A percentile compares a stretch with the other conserved stretches of the same genome.
phyloP scores from a whole-genome alignment of 208 protist genomes.

The Trichomonas gallinae region DNA sequence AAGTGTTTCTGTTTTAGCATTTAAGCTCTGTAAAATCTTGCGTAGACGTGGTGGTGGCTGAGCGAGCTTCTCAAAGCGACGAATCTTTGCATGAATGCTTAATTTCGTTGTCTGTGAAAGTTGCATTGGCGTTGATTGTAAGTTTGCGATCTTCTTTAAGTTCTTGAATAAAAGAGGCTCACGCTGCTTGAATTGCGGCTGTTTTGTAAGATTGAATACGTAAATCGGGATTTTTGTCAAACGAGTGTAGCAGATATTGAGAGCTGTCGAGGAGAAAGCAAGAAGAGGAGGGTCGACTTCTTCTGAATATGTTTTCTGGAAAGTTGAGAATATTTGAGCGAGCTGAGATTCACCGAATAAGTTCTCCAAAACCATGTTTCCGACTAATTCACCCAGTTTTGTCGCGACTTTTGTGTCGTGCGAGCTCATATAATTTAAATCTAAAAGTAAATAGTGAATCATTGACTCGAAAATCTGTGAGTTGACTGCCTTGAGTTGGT shows the following conservation, averaged over 20 bases:
- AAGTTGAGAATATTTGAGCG: neutral
- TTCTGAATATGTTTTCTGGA: neutral
- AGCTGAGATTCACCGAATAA: neutral
- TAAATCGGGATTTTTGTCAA: neutral
- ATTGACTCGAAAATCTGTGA: neutral
- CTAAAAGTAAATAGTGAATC: neutral
- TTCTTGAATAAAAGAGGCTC: neutral
- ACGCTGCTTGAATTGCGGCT: neutral
- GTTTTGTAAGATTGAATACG: neutral
- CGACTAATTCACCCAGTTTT: neutral
- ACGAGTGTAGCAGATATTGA: neutral
- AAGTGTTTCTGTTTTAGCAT: neutral
- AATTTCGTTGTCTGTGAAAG: neutral
- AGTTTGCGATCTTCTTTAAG: neutral
- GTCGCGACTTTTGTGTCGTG: neutral
- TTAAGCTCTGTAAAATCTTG: neutral
- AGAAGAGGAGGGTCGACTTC: neutral
- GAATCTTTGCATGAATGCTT: neutral
- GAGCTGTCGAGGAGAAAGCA: neutral
- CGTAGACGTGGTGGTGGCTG: neutral
- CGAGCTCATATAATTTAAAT: neutral
- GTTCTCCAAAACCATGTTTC: neutral
- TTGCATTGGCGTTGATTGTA: neutral
- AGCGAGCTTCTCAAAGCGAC: neutral
- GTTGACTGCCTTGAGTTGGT: neutral